Evolutionary conservation across 2,329 filamentous ascomycete species (phyloP).

Genomic region (Dothiorella sarmentorum): DNA sequence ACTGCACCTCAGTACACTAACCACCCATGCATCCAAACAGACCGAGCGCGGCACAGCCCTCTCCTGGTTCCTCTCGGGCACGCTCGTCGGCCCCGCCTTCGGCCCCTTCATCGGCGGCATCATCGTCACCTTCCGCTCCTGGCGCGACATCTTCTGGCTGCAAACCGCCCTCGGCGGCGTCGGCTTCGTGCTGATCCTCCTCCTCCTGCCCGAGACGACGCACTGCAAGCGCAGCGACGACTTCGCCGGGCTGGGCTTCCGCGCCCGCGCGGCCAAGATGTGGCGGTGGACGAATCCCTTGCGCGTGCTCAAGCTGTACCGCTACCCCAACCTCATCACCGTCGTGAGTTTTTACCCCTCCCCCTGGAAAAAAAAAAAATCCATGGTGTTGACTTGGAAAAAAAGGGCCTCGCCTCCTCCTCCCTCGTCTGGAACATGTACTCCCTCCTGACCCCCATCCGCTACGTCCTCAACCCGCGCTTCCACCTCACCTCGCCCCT

Average conservation of each 20-base stretch:
- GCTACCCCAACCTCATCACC: conserved; percentile 64
- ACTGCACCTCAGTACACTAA: no score
- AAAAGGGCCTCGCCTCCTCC: conserved; percentile 55
- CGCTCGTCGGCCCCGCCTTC: conserved; percentile 67
- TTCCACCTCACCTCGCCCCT: conserved; percentile 66
- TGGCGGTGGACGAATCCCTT: conserved; percentile 65
- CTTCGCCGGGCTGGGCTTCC: conserved; percentile 52
- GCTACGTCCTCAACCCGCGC: conserved; percentile 70
- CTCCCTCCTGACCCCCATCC: conserved; percentile 64
- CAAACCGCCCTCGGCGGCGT: conserved; percentile 65
- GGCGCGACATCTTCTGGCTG: conserved; percentile 75
- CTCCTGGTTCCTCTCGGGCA: conserved; percentile 70
- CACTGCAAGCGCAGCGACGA: conserved; percentile 62
- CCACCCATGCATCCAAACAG: no score
- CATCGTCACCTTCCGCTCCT: conserved; percentile 69
- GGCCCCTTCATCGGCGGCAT: conserved; percentile 71
- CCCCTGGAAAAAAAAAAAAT: no score
- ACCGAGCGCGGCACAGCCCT: conserved; percentile 69
- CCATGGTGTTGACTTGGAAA: no score
- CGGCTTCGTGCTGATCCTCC: conserved; percentile 57
- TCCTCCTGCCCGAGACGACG: conserved; percentile 71
- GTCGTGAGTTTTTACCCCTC: conserved; percentile 28
- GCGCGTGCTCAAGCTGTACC: conserved; percentile 60
- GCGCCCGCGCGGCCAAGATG: conserved; percentile 53
- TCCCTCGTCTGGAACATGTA: conserved; percentile 76